Percentiles rank a stretch among this genome's conserved stretches.
phyloP scores from a whole-genome alignment of 2,329 filamentous ascomycete genomes.

The Aspergillus transmontanensis region DNA sequence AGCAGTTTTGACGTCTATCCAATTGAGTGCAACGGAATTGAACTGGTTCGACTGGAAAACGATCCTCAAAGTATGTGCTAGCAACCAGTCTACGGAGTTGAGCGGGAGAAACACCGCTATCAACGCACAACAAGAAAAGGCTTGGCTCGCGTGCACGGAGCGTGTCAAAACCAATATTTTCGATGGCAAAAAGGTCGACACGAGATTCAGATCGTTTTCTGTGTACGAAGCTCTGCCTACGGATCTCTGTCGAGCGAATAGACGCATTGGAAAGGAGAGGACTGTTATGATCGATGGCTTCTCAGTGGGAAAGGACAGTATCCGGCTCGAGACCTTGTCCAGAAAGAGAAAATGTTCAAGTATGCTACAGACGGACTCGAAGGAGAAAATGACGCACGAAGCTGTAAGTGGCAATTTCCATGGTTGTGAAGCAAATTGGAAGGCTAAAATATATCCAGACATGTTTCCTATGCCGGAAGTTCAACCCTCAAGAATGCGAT shows the following conservation, averaged over 20 bases:
- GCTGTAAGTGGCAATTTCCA: constrained; percentile 25
- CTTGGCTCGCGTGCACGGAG: constrained; percentile 61
- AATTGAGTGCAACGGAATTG: background rate
- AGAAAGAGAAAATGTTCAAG: background rate
- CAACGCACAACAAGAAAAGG: constrained; percentile 53
- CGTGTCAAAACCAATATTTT: constrained; percentile 60
- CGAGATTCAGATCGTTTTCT: constrained; percentile 27
- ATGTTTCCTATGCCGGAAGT: constrained; percentile 19
- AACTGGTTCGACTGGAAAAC: constrained; percentile 38
- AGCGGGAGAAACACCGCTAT: background rate
- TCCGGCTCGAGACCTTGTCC: constrained; percentile 51
- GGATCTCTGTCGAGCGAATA: constrained; percentile 48
- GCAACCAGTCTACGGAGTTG: background rate
- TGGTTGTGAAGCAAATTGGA: background rate
- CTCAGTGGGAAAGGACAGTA: constrained; percentile 58
- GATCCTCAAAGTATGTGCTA: constrained; percentile 36
- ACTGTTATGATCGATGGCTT: constrained; percentile 60
- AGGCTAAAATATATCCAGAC: constrained; percentile 14
- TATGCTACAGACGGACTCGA: background rate
- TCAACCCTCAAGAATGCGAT: constrained; percentile 13
- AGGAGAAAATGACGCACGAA: constrained; percentile 46
- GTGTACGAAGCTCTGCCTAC: constrained; percentile 30
- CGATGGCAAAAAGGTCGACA: constrained; percentile 53
- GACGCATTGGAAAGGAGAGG: constrained; percentile 59
- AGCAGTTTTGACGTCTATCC: background rate